Conservation (phyloP, 495 filamentous ascomycete genomes). For the Neurospora pannonica region DNA sequence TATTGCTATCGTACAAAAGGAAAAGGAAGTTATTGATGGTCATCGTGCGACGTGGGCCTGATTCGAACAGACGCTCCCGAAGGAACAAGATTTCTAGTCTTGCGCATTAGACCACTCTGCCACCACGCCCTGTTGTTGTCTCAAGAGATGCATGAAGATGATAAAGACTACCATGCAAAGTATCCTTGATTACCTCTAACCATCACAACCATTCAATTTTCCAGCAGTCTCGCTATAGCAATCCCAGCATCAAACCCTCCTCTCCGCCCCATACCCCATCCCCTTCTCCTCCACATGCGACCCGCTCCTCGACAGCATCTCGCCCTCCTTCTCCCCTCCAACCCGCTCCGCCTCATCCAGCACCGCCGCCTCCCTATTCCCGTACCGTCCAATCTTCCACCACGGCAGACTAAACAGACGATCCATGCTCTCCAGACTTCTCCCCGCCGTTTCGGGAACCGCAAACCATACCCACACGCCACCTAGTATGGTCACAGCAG, state of each 20-base stretch:
- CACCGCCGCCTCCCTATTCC: slow-evolving; percentile 46
- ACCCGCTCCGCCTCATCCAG: slow-evolving; percentile 29
- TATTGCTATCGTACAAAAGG: neutral
- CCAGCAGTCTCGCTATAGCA: too few species aligned
- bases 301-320: slow-evolving; percentile 5
- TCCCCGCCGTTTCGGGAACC: slow-evolving; percentile 59
- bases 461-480: slow-evolving; percentile 51
- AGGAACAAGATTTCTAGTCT: neutral
- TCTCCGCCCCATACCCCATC: neutral
- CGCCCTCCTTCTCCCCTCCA: slow-evolving; percentile 11
- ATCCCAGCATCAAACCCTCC: neutral
- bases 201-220: neutral
- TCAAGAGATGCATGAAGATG: neutral
- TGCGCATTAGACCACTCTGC: neutral
- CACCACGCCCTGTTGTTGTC: neutral
- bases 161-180: neutral
- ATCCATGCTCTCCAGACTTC: slow-evolving; percentile 56
- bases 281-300: neutral
- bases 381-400: slow-evolving; percentile 54
- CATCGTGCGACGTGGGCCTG: neutral
- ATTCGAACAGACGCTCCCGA: neutral
- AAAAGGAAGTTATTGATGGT: neutral
- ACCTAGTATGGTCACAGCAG: slow-evolving; percentile 49
- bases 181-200: neutral
- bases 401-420: slow-evolving; percentile 57